Evolutionary conservation across 2,329 filamentous ascomycete species (phyloP), one percentile per base, ranked within the genome.

Genomic region (Paracamarosporium sp.): DNA sequence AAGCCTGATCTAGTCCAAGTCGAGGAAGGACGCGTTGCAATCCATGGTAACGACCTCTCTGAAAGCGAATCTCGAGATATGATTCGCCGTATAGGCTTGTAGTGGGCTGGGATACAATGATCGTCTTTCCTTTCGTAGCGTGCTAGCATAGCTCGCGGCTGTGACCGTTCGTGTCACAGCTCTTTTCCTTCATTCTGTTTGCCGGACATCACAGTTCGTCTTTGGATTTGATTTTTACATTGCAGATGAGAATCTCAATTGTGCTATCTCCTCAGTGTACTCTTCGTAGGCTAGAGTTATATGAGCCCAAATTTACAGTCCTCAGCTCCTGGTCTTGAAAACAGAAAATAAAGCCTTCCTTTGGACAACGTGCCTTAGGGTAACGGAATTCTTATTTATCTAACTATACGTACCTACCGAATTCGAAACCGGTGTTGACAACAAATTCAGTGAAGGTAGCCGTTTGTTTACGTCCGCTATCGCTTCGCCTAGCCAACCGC

Each of bases 1-100:
- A 71, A 76, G 30, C 85, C 85, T 0, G 73, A 85, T 20, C 75
- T 86, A 1, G 65, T 79, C 1, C 84, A 86, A 60, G 72, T 86
- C 4, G 83, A 86, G 60, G 75, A 75, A 25, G 82, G 82, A 1
- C 70, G 77, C 3, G 71, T 76, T 44, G 73, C 68, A 11, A 68
- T 75, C 20, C 62, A 76, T 33, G 64, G 65, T 4, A 69, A 64
- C 31, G 70, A 74, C 43, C 65, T 76, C 7, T 64, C 69, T 0
- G 71, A 73, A 31, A 56, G 48, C 5, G 72, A 74, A 1, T 72
- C 71, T 7, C 59, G 64, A 40, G 72, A 70, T 8, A 71, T 75
- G 67, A 70, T 75, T 36, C 60, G 63, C 12, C 65, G 72, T 2
- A 76, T 76, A 67, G 62, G 68, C 3, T 55, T 74, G 30, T 72